These are phyloP conservation scores for Erigeron canadensis DNA, from an alignment of 129 eudicot genomes.

Conservation along the genomic window DNA sequence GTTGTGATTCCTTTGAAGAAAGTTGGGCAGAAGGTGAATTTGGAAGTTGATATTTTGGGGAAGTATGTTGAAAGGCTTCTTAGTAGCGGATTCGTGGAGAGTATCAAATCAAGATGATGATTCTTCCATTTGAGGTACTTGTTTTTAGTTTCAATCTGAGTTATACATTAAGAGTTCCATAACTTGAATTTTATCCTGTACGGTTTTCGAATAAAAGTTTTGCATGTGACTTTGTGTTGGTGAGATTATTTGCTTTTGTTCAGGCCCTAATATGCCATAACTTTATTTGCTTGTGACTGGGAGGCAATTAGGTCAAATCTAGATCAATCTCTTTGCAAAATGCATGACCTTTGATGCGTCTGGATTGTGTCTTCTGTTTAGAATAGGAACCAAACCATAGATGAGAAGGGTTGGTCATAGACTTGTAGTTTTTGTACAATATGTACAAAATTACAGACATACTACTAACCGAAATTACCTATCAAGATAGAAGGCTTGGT, in stretches of 20 bases:
- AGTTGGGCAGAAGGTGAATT: slow-evolving; percentile 83
- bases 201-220: background rate
- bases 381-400: too few species aligned
- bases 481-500: too few species aligned
- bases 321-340: too few species aligned
- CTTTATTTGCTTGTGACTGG: too few species aligned
- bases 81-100: slow-evolving; percentile 58
- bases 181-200: background rate
- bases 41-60: slow-evolving; percentile 95
- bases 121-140: slow-evolving; percentile 1
- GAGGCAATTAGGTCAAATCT: too few species aligned
- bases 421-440: too few species aligned
- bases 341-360: too few species aligned
- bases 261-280: too few species aligned
- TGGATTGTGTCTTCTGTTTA: too few species aligned
- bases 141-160: slow-evolving; percentile 13
- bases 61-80: slow-evolving; percentile 87
- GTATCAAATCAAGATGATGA: slow-evolving; percentile 43
- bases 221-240: background rate
- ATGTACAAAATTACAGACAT: too few species aligned
- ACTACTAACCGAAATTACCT: too few species aligned
- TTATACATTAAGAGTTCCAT: background rate
- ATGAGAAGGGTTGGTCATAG: too few species aligned
- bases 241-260: background rate
- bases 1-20: slow-evolving; percentile 84